Conservation (phyloP, 73 alveolate genomes). For the Tetrahymena borealis region DNA sequence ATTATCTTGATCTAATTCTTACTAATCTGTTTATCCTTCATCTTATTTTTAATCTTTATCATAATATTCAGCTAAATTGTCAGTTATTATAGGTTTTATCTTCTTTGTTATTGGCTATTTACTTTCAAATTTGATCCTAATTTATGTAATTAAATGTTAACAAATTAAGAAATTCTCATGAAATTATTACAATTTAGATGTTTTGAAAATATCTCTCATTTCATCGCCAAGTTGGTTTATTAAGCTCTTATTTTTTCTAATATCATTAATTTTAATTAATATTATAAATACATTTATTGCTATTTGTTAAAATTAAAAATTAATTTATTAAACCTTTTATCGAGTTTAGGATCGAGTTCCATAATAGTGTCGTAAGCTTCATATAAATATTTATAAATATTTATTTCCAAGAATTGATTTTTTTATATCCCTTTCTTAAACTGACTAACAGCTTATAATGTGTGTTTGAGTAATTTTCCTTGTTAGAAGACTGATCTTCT, state of each 20-base stretch:
- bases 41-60: background rate
- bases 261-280: background rate
- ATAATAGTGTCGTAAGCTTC: background rate
- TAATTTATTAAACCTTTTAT: no score
- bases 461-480: background rate
- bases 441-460: background rate
- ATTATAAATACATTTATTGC: no score
- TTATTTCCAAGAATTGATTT: background rate
- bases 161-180: background rate
- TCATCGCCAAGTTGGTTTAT: background rate
- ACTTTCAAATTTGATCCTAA: background rate
- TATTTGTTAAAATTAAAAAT: no score
- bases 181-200: background rate
- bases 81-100: background rate
- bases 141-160: background rate
- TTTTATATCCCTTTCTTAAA: background rate
- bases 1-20: background rate
- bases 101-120: background rate
- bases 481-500: background rate
- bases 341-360: background rate
- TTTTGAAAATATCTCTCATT: background rate
- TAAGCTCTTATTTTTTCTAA: background rate
- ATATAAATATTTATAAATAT: background rate
- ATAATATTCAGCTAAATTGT: background rate
- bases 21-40: background rate